Base-by-base conservation (phyloP, 2,329 filamentous ascomycete species). In the Lachnellula cervina region DNA sequence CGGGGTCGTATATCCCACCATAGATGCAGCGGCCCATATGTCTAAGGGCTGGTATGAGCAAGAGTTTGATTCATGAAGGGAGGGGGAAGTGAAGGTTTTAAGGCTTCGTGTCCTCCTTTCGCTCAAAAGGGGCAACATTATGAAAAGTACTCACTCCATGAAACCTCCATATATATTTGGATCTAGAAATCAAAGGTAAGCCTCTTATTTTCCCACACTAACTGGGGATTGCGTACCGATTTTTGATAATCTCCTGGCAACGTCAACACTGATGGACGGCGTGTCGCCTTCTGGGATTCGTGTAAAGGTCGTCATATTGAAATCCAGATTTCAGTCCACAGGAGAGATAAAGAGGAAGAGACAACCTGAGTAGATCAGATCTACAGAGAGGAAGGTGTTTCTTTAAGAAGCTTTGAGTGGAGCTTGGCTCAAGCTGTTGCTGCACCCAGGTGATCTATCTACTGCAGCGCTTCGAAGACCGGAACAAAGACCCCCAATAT, bases 11-110 rank as follows among this genome's bases (percentile, higher is more conserved):
- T 68, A 94, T 87, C 61, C 90, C 89, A 60, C 88, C 88, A 70
- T 94, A 93, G 68, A 94, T 91, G 76, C 89, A 94, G 59, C 89
- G 83, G 65, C 89, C 89, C 89, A 94, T 94, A 72, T 94, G 90
- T 65, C 87, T 90, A 28, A 8, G 62, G 34, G 5, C 23, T 19
- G 43, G 40, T 46, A 48, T 56, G 13, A 51, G 49, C 34, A 19
- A 28, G 9, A n/a, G 14, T 38, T 5, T 5, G 3, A n/a, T 38
- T n/a, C n/a, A 38, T n/a, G 13, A 16, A 7, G 28, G 42, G 50
- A 38, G 49, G 32, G 19, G 38, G 14, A 34, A 21, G 6, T 23
- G 16, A 43, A 23, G 16, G 13, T 42, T 25, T 25, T 17, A n/a
- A 28, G 34, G 7, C 32, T 48, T 13, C 16, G 4, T n/a, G 3